phyloP scores from a whole-genome alignment of 2,329 filamentous ascomycete species.

The Pseudomassariella vexata region DNA sequence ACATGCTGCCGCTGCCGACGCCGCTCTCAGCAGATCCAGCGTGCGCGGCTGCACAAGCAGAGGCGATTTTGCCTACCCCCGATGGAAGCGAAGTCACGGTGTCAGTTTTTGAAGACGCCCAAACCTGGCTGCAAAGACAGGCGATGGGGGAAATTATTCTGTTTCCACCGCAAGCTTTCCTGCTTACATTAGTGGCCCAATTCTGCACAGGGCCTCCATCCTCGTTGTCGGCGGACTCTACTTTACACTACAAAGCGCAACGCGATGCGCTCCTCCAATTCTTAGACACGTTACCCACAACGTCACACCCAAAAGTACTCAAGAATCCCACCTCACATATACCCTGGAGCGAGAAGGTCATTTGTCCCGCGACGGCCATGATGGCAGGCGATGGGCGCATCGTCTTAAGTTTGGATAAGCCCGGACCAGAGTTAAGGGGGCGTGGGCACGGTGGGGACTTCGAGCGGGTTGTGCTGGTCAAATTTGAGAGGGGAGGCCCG shows the following conservation, averaged over 20 bases:
- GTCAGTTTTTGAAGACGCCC: constrained; percentile 68
- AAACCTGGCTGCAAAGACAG: constrained; percentile 63
- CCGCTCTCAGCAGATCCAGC: constrained; percentile 11
- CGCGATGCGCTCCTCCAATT: constrained; percentile 49
- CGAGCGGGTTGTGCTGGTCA: constrained; percentile 53
- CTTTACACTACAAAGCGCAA: constrained; percentile 37
- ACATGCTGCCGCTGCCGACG: constrained; percentile 65
- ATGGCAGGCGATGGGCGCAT: constrained; percentile 37
- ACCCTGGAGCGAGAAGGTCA: constrained; percentile 57
- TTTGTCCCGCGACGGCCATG: constrained; percentile 46
- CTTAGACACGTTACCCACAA: constrained; percentile 37
- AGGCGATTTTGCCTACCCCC: constrained; percentile 61
- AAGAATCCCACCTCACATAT: constrained; percentile 37
- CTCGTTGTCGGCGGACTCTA: constrained; percentile 13
- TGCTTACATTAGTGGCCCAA: constrained; percentile 53
- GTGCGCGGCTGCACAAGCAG: constrained; percentile 32
- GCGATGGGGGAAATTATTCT: constrained; percentile 65
- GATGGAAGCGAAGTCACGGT: constrained; percentile 68
- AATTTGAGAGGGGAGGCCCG: constrained; percentile 45
- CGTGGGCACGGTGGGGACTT: constrained; percentile 47
- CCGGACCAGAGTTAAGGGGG: constrained; percentile 47
- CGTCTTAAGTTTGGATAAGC: constrained; percentile 52
- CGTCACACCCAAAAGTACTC: constrained; percentile 31
- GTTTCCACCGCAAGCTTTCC: constrained; percentile 84
- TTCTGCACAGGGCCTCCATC: constrained; percentile 38